These are phyloP conservation scores for Alternaria infectoria DNA, from an alignment of 2,329 filamentous ascomycete species.

Conservation along the genomic window DNA sequence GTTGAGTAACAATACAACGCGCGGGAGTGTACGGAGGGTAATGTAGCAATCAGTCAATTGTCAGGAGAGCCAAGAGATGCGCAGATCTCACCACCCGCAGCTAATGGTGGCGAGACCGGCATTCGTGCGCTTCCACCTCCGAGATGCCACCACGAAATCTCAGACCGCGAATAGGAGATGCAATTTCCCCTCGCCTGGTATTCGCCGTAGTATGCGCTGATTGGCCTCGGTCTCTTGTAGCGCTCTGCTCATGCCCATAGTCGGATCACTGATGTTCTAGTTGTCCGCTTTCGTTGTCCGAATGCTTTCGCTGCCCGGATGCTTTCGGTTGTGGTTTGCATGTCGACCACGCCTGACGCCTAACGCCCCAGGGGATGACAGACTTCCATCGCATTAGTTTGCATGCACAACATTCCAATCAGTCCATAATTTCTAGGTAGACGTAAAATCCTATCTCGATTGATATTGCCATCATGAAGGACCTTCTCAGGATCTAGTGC, in stretches of 20 bases:
- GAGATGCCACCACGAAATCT: constrained; percentile 13
- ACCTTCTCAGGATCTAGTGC: neutral
- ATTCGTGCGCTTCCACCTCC: constrained; percentile 15
- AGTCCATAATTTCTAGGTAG: neutral
- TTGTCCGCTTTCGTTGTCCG: neutral
- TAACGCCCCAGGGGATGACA: neutral
- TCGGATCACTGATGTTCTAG: neutral
- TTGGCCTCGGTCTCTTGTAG: neutral
- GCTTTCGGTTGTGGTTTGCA: neutral
- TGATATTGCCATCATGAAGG: neutral
- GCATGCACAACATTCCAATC: neutral
- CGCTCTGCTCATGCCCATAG: neutral
- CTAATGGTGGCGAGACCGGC: constrained; percentile 29
- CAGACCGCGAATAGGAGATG: constrained; percentile 11
- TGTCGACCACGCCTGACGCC: neutral
- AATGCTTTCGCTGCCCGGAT: neutral
- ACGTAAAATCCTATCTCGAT: neutral
- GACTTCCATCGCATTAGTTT: neutral
- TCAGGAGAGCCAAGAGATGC: constrained; percentile 29
- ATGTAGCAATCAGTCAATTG: constrained; percentile 17
- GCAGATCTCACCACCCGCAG: constrained; percentile 25
- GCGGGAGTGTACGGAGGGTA: constrained; percentile 2
- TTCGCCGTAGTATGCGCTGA: neutral
- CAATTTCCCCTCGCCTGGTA: constrained; percentile 15
- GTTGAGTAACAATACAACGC: neutral